phyloP scores from a whole-genome alignment of 2,329 filamentous ascomycete genomes.

The Fusarium protoensiforme region DNA sequence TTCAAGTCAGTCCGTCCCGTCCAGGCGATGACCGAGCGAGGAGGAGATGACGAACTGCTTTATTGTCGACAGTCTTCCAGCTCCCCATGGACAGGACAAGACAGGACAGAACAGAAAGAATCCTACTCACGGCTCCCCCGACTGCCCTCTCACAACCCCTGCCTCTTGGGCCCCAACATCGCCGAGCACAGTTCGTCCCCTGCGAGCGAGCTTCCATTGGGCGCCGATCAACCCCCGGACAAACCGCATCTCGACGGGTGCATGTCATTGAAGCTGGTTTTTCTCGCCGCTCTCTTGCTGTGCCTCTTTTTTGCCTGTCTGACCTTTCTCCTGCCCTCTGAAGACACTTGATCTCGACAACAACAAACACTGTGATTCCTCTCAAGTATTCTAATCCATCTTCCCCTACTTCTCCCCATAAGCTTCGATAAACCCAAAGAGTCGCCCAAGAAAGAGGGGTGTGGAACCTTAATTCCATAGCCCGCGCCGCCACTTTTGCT shows the following conservation, averaged over 20 bases:
- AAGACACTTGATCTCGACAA: conserved; percentile 5
- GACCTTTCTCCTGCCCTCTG: not conserved
- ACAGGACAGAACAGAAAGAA: not conserved
- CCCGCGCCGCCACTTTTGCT: conserved; percentile 38
- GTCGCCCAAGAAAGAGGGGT: conserved; percentile 31
- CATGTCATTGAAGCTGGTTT: conserved; percentile 25
- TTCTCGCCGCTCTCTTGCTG: not conserved
- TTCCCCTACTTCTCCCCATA: conserved; percentile 5
- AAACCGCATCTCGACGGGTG: conserved; percentile 20
- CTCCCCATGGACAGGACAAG: not conserved
- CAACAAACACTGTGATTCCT: not conserved
- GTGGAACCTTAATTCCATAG: conserved; percentile 43
- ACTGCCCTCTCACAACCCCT: conserved; percentile 25
- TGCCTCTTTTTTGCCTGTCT: not conserved
- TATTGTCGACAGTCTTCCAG: conserved; percentile 17
- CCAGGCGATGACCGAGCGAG: not conserved
- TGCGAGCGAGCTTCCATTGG: conserved; percentile 28
- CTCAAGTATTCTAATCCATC: conserved; percentile 5
- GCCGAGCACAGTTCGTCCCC: conserved; percentile 15
- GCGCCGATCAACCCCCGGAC: conserved; percentile 33
- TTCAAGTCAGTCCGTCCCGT: not conserved
- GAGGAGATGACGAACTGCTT: not conserved
- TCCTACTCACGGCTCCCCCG: conserved; percentile 18
- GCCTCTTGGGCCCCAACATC: conserved; percentile 32
- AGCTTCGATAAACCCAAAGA: conserved; percentile 10